Conservation (phyloP, 345 rosid genomes). For the Trapa bicornis region DNA sequence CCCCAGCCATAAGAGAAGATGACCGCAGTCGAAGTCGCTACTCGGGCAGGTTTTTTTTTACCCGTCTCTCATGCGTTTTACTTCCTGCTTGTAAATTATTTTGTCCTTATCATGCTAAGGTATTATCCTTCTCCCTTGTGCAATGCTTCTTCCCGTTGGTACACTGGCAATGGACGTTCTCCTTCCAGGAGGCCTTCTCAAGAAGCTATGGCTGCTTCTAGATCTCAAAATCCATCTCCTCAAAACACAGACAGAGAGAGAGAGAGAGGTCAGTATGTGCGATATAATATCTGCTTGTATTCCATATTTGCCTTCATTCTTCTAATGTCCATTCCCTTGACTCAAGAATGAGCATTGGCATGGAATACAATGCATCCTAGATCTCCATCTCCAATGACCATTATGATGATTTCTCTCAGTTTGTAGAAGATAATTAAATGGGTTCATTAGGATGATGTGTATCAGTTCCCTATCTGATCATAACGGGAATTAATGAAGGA, state of each 20-base stretch:
- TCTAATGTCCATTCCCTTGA: background rate
- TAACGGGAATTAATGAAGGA: background rate
- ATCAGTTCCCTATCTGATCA: background rate
- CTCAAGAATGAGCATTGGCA: background rate
- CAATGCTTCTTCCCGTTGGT: conserved; percentile 28
- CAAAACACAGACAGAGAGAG: background rate
- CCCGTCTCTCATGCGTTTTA: background rate
- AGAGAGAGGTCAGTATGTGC: conserved; percentile 1
- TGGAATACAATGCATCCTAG: background rate
- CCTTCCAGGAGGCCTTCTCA: conserved; percentile 13
- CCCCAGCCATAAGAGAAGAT: conserved; percentile 6
- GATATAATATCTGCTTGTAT: background rate
- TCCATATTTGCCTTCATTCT: background rate
- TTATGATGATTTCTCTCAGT: background rate
- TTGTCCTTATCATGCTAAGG: background rate
- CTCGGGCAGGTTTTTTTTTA: conserved; percentile 18
- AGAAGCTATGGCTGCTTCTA: conserved; percentile 1
- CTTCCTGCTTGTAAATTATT: background rate
- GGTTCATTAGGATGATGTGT: background rate
- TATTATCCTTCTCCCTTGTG: background rate
- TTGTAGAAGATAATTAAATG: too few species aligned
- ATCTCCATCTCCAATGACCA: background rate
- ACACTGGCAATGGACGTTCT: conserved; percentile 16
- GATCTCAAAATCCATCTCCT: conserved; percentile 7
- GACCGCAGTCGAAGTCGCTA: conserved; percentile 28